Evolutionary conservation across 495 filamentous ascomycete species (phyloP), one percentile per base, ranked within the genome.

Genomic region (Trichoderma orchidacearum): DNA sequence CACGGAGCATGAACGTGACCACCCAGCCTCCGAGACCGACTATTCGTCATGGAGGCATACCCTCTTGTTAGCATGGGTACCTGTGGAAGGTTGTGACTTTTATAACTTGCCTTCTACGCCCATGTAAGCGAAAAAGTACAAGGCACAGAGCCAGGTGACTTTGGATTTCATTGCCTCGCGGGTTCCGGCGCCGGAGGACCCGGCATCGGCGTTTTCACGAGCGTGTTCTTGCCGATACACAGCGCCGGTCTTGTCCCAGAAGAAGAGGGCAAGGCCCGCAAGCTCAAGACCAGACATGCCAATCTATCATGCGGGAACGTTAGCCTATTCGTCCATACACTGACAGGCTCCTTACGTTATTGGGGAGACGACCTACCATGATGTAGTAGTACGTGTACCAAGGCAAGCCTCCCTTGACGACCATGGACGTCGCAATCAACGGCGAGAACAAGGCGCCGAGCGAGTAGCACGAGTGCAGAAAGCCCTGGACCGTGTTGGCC

Each of bases 1-100:
- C 85, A 27, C 72, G 77, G 59, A 93, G 84, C 69, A 95, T 80
- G 70, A 92, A 95, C 1, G 86, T 88, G 38, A 91, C 87, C 35
- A 94, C 83, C 90, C 89, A 96, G 15, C 90, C 86, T 30, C 89
- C 88, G 0, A 95, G 76, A 0, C 85, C 82, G 21, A 96, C 90
- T 58, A 6, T 25, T 15, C 2, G 13, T 5, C 28, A 31, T 17
- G 48, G 21, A 13, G 32, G 32, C 8, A 35, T 35, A 35, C n/a
- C 32, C 32, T 35, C 32, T 35, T 30, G 17, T 53, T 17, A 30
- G 51, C 31, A 4, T 53, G 3, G 18, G 5, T 13, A 53, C 9
- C n/a, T 25, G 51, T 18, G 7, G 29, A 12, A 13, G 27, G n/a
- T 36, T 36, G 32, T 36, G 32, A n/a, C 32, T 8, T 9, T 8